Evolutionary conservation across 371 early-diverging fungal genomes (phyloP).

Genomic region (Mucor saturninus): DNA sequence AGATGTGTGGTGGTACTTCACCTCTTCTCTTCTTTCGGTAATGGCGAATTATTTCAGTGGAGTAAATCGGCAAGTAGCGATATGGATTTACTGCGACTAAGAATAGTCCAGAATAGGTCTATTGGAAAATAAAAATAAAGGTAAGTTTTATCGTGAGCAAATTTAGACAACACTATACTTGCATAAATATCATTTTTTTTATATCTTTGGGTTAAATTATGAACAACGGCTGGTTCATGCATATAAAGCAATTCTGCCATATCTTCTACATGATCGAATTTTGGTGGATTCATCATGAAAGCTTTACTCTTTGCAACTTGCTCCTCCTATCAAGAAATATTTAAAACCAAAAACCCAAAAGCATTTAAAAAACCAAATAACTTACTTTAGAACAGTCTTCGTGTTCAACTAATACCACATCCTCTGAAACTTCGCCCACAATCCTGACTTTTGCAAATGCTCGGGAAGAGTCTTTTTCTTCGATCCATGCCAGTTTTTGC

Average conservation of each 20-base stretch:
- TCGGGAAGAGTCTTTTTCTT: slow-evolving; percentile 1
- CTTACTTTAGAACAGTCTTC: slow-evolving; percentile 19
- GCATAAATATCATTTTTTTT: slow-evolving; percentile 91
- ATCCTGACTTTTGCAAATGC: slow-evolving; percentile 17
- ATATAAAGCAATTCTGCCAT: slow-evolving; percentile 98
- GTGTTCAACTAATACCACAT: slow-evolving; percentile 17
- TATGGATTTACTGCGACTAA: slow-evolving; percentile 99
- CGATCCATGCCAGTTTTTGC: slow-evolving; percentile 30
- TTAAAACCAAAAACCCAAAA: background rate
- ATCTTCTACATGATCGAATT: slow-evolving; percentile 98
- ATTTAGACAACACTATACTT: slow-evolving; percentile 37
- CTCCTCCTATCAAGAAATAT: slow-evolving; percentile 11
- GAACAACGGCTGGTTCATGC: slow-evolving; percentile 98
- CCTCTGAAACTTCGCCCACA: slow-evolving; percentile 9
- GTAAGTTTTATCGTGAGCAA: background rate
- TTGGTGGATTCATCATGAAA: slow-evolving; percentile 98
- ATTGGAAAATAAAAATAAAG: slow-evolving; percentile 10
- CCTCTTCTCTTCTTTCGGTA: slow-evolving; percentile 89
- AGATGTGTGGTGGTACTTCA: slow-evolving; percentile 97
- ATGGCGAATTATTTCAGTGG: slow-evolving; percentile 75
- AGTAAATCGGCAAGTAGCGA: slow-evolving; percentile 91
- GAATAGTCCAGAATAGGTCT: slow-evolving; percentile 99
- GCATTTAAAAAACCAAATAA: background rate
- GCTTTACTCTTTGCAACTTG: slow-evolving; percentile 36
- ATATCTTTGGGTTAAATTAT: slow-evolving; percentile 95